phyloP scores from a whole-genome alignment of 768 basidiomycete species.

The Cystobasidium ongulense region DNA sequence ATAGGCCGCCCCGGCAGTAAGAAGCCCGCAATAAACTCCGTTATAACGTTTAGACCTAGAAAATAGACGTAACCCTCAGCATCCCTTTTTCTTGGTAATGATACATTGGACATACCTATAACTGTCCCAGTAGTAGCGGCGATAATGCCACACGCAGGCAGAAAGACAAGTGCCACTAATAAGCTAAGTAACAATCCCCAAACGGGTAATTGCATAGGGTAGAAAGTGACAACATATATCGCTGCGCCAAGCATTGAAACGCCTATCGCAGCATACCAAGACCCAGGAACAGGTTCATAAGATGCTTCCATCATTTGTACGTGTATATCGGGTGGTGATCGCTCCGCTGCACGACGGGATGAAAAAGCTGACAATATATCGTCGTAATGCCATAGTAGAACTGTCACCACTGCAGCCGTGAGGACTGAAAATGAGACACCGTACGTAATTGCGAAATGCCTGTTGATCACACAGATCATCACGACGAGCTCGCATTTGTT shows the following conservation, averaged over 20 bases:
- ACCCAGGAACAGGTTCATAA: constrained; percentile 28
- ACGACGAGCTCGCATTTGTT: background rate
- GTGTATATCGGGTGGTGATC: constrained; percentile 33
- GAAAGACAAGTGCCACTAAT: constrained; percentile 38
- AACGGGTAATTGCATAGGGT: constrained; percentile 41
- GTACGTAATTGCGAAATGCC: constrained; percentile 39
- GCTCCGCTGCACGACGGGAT: background rate
- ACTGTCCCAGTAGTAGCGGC: constrained; percentile 32
- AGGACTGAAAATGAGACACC: constrained; percentile 42
- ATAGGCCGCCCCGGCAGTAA: constrained; percentile 41
- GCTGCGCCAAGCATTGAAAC: constrained; percentile 32
- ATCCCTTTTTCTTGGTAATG: background rate
- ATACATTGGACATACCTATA: constrained; percentile 20
- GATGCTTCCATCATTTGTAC: constrained; percentile 22
- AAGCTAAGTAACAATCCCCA: constrained; percentile 42
- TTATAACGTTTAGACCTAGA: constrained; percentile 43
- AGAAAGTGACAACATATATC: constrained; percentile 33
- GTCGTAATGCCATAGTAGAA: constrained; percentile 39
- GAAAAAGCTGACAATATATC: constrained; percentile 39
- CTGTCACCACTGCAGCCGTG: constrained; percentile 38
- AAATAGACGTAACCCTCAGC: constrained; percentile 25
- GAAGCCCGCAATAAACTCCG: constrained; percentile 43
- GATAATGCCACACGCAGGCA: constrained; percentile 33
- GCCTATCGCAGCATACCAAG: constrained; percentile 36
- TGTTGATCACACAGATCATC: constrained; percentile 15